Base-by-base conservation (phyloP, 2,329 filamentous ascomycete genomes). In the Talaromyces sp. region DNA sequence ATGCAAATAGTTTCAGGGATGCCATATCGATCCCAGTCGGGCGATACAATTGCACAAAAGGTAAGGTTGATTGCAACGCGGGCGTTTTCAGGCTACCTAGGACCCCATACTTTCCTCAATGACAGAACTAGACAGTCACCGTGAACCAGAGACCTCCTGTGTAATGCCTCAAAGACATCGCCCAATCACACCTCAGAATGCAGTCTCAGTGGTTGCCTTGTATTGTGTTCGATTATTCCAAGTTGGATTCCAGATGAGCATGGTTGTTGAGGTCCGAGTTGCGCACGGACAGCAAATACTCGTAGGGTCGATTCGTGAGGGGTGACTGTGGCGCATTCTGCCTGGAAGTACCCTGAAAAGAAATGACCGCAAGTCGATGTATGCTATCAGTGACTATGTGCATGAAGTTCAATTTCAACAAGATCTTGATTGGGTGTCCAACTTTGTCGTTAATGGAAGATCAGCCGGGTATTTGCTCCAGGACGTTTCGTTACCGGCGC, bases 121-220 rank as follows among this genome's bases (percentile, higher is more conserved):
- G 25, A 19, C 17, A 34, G 51, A 56, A 36, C 10, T 54, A 34
- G 51, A 34, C 27, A 17, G 19, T 56, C 51, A 19, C 29, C 27
- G 6, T 56, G 51, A 56, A 56, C 29, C 29, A 19, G 29, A 56
- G 19, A 22, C 27, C 27, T 34, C 5, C 7, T 56, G 51, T 56
- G 51, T 17, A 19, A 34, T 56, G 29, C 36, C 17, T 56, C 51
- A 56, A 36, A 56, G 11, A 56, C 36, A 10, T 36, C 29, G 31
- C 22, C 51, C 6, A 7, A 56, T 56, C 27, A 56, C 25, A 56
- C 51, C 51, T 34, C 51, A 56, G 29, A 36, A 34, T 56, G 27
- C 17, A 56, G 51, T 56, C 27, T 56, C 51, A 56, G 27, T 56
- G 51, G 51, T 56, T 56, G 51, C 51, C 29, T 56, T 56, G 25